Evolutionary conservation across 345 rosid genomes (phyloP).

Genomic region (Excoecaria cochinchinensis): DNA sequence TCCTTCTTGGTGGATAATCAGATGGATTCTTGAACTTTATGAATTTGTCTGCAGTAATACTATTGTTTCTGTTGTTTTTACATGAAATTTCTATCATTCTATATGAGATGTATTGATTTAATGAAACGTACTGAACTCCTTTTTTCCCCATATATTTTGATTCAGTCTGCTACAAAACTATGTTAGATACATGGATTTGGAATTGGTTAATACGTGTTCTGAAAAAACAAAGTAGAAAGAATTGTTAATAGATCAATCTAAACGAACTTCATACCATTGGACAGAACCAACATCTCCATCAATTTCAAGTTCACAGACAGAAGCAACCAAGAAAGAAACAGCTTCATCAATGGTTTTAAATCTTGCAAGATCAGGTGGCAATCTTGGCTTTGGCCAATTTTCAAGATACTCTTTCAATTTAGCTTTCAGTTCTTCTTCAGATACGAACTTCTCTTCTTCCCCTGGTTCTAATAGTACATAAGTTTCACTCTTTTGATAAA

Average conservation of each 20-base stretch:
- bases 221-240: no score
- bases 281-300: slow-evolving; percentile 77
- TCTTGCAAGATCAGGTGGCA: slow-evolving; percentile 81
- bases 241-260: slow-evolving; percentile 38
- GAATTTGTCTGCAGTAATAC: no score
- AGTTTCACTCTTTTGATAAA: slow-evolving; percentile 54
- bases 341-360: slow-evolving; percentile 64
- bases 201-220: no score
- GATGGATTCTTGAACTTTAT: no score
- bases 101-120: no score
- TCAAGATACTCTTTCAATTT: slow-evolving; percentile 65
- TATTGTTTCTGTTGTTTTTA: no score
- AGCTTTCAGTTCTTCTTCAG: slow-evolving; percentile 67
- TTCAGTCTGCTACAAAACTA: no score
- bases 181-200: no score
- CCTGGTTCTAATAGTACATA: slow-evolving; percentile 80
- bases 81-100: no score
- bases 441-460: slow-evolving; percentile 70
- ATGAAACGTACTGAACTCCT: no score
- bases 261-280: slow-evolving; percentile 82
- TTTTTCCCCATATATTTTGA: no score
- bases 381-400: slow-evolving; percentile 57
- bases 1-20: no score
- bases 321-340: slow-evolving; percentile 58
- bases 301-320: slow-evolving; percentile 77